Conservation (phyloP, 2,329 filamentous ascomycete species). For the Periconia macrospinosa region DNA sequence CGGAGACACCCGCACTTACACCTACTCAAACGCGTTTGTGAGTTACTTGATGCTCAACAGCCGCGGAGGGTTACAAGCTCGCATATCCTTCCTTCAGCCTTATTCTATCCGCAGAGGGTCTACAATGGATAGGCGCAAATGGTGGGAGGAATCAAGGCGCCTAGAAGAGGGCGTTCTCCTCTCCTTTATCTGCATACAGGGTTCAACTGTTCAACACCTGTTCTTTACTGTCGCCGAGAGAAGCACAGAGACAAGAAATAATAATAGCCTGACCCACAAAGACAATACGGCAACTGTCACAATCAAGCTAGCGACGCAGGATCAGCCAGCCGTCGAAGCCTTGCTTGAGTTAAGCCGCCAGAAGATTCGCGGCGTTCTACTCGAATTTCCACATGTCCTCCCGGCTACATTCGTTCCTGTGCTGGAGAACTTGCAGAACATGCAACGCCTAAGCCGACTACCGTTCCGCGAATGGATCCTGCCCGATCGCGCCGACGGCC, state of each 20-base stretch:
- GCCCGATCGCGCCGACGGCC: conserved; percentile 11
- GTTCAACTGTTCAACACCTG: conserved; percentile 19
- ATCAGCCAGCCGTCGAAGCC: conserved; percentile 13
- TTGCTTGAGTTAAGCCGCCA: conserved; percentile 14
- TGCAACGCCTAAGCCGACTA: conserved; percentile 25
- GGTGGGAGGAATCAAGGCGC: conserved; percentile 34
- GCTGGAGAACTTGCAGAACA: conserved; percentile 25
- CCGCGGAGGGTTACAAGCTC: conserved; percentile 18
- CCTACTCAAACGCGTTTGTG: conserved; percentile 22
- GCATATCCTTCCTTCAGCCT: conserved; percentile 27
- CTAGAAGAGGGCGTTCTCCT: conserved; percentile 28
- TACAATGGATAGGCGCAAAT: conserved; percentile 14
- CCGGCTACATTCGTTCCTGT: conserved; percentile 35
- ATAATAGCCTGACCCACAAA: conserved; percentile 11
- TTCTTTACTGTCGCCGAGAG: conserved; percentile 28
- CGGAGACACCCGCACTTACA: conserved; percentile 22
- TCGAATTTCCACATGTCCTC: conserved; percentile 32
- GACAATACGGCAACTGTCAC: conserved; percentile 14
- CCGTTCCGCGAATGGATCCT: conserved; percentile 34
- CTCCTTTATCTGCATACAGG: conserved; percentile 23
- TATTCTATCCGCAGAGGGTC: conserved; percentile 11
- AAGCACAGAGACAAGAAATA: conserved; percentile 7
- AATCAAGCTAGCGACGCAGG: conserved; percentile 15
- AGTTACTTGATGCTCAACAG: conserved; percentile 18
- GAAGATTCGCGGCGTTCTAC: conserved; percentile 16